Base-by-base conservation (phyloP, 805 yeast genomes). In the Wickerhamomyces hampshirensis region DNA sequence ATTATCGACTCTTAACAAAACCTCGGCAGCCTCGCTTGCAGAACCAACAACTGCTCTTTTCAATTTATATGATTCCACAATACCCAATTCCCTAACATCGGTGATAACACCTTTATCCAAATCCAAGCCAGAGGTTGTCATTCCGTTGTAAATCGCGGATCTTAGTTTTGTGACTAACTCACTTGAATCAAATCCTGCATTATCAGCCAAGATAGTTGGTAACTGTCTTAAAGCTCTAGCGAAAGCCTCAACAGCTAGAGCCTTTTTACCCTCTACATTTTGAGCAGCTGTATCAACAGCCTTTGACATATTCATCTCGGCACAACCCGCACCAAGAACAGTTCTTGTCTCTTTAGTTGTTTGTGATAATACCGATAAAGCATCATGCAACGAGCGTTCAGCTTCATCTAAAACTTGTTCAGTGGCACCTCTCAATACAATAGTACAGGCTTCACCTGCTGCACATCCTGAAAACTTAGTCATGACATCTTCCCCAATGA, bases 1-100 rank as follows among this genome's bases (percentile, higher is more conserved):
- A 62, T 93, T 91, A 60, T 93, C 99, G 29, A 93, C 99, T 59
- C 99, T 79, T 54, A 93, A 67, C 48, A 93, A 73, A 32, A 93
- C 89, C 67, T 93, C 98, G 5, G 98, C 94, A 23, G 98, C 98
- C 67, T 93, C 99, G n/a, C 95, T 72, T 5, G 98, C 98, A 31
- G 94, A 81, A 11, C 88, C 76, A 13, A 93, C 97, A 12, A 94
- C 98, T 2, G 97, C 95, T 46, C 77, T 73, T 66, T 93, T 93
- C 60, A 93, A 73, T 64, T 89, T 91, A 65, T 73, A 93, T 46
- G 94, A 80, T 66, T 93, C 99, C 35, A 93, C 88, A 49, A 91
- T 76, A 16, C 98, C 98, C 50, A 81, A 63, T 44, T 88, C 93
- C 60, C 95, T 77, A 94, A 93, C 91, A 60, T 93, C 98, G 11